phyloP scores from a whole-genome alignment of 2,329 filamentous ascomycete genomes.

The Plenodomus tracheiphilus region DNA sequence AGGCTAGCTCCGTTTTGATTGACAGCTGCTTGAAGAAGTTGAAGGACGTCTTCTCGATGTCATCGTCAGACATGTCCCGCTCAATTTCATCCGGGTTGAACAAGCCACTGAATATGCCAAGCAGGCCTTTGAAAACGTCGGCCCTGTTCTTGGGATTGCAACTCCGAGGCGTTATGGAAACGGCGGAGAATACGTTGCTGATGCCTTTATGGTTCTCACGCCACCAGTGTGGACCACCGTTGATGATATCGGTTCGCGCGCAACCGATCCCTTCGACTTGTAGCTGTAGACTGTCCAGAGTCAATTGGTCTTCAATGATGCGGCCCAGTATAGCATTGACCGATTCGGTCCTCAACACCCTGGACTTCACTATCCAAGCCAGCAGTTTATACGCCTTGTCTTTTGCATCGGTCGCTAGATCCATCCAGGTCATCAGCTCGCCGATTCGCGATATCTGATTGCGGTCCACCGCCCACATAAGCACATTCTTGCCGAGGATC shows the following conservation, averaged over 20 bases:
- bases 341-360: background rate
- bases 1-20: background rate
- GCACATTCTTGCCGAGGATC: constrained; percentile 7
- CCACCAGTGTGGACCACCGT: constrained; percentile 7
- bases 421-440: constrained; percentile 6
- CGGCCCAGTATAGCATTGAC: constrained; percentile 4
- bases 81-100: constrained; percentile 3
- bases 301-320: constrained; percentile 1
- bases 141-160: background rate
- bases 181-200: constrained; percentile 6
- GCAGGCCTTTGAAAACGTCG: constrained; percentile 3
- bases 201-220: constrained; percentile 3
- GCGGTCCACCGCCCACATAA: constrained; percentile 6
- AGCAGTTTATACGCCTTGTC: constrained; percentile 4
- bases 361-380: constrained; percentile 1
- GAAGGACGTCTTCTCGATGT: constrained; percentile 6
- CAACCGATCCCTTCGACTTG: constrained; percentile 3
- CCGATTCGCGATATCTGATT: background rate
- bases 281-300: background rate
- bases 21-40: constrained; percentile 4
- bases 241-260: constrained; percentile 6
- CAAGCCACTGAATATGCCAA: constrained; percentile 5
- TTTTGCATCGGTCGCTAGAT: constrained; percentile 3
- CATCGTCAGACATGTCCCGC: background rate
- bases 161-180: constrained; percentile 1